A percentile compares a stretch with the other conserved stretches of the same genome.
Conservation (phyloP, 2,329 filamentous ascomycete genomes). For the Pseudocercospora vitis region DNA sequence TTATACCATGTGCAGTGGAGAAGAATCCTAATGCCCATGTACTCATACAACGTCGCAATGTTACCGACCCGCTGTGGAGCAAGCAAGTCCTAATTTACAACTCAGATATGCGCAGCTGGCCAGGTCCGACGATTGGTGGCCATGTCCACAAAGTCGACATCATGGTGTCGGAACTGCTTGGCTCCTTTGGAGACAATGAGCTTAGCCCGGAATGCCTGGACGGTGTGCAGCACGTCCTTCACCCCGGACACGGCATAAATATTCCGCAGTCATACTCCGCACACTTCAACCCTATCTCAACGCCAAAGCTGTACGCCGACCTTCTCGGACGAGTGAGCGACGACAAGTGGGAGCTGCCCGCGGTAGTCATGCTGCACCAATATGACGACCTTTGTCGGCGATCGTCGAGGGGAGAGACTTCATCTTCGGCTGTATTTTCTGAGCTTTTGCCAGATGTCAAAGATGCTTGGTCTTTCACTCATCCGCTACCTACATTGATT, state of each 20-base stretch:
- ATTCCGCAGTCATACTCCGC: slow-evolving; percentile 93
- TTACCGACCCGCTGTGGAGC: slow-evolving; percentile 67
- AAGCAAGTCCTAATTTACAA: slow-evolving; percentile 83
- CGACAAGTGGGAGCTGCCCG: slow-evolving; percentile 83
- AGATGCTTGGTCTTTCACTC: slow-evolving; percentile 76
- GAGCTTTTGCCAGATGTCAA: slow-evolving; percentile 56
- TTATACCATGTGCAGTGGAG: slow-evolving; percentile 89
- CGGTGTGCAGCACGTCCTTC: slow-evolving; percentile 88
- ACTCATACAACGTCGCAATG: slow-evolving; percentile 82
- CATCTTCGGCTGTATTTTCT: slow-evolving; percentile 14
- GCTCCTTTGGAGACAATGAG: slow-evolving; percentile 96
- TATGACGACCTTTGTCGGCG: slow-evolving; percentile 73
- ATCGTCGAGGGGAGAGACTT: background rate
- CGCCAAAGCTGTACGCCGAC: slow-evolving; percentile 81
- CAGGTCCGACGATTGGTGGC: slow-evolving; percentile 65
- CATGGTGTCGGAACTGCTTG: slow-evolving; percentile 87
- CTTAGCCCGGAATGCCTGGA: slow-evolving; percentile 95
- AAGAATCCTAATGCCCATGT: slow-evolving; percentile 99
- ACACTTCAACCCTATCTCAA: slow-evolving; percentile 86
- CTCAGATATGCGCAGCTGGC: slow-evolving; percentile 97
- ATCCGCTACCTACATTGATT: slow-evolving; percentile 65
- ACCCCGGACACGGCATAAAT: slow-evolving; percentile 77
- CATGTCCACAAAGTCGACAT: slow-evolving; percentile 77
- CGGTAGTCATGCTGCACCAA: slow-evolving; percentile 89
- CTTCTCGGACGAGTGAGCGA: slow-evolving; percentile 62